These are phyloP conservation scores for Neoscytalidium dimidiatum DNA, from an alignment of 2,329 filamentous ascomycete species.

Conservation along the genomic window DNA sequence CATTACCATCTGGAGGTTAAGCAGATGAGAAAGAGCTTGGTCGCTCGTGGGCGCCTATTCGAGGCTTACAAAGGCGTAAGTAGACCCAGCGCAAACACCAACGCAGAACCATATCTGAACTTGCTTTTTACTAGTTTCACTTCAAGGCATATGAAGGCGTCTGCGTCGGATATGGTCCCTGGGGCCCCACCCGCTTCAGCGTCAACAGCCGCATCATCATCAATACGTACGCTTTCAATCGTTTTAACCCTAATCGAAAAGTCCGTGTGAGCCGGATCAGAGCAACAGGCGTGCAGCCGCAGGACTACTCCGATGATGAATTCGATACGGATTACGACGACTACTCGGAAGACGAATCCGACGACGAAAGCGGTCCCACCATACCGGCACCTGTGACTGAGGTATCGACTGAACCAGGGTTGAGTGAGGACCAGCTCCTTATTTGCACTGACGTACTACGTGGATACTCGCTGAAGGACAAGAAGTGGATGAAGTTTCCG, in stretches of 20 bases:
- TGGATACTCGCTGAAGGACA: constrained; percentile 25
- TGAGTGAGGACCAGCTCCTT: constrained; percentile 23
- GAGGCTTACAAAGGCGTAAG: constrained; percentile 43
- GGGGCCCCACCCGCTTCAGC: constrained; percentile 22
- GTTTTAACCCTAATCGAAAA: constrained; percentile 22
- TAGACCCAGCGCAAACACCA: background rate
- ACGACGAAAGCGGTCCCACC: background rate
- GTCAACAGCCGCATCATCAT: constrained; percentile 48
- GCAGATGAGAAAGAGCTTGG: constrained; percentile 38
- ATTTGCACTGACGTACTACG: constrained; percentile 22
- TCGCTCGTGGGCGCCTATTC: constrained; percentile 45
- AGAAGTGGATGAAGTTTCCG: constrained; percentile 24
- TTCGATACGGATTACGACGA: background rate
- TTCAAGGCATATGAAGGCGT: constrained; percentile 26
- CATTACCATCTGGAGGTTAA: constrained; percentile 39
- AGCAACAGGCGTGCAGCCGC: background rate
- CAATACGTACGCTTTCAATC: constrained; percentile 44
- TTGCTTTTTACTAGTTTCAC: background rate
- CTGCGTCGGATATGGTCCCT: constrained; percentile 21
- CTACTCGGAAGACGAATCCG: background rate
- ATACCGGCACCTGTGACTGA: background rate
- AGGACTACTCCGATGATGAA: background rate
- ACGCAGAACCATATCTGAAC: background rate
- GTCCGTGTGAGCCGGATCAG: constrained; percentile 11
- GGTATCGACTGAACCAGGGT: background rate